Conservation (phyloP, 148 eudicot genomes). For the Talinum fruticosum region DNA sequence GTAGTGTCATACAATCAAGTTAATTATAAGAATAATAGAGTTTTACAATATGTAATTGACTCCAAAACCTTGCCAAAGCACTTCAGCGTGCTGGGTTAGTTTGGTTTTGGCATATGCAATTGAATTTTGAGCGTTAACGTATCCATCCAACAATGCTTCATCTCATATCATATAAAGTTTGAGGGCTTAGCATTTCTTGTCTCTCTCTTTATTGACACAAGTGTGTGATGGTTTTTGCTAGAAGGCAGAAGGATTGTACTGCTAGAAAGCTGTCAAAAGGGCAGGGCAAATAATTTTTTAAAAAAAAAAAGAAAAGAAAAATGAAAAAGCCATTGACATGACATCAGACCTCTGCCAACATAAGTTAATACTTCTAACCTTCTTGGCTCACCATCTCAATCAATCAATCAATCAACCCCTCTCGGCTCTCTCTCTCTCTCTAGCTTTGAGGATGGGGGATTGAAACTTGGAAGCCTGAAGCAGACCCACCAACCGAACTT, state of each 20-base stretch:
- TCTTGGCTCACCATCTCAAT: not conserved
- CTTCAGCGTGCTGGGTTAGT: not conserved
- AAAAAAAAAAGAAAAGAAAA: not conserved
- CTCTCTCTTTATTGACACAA: not conserved
- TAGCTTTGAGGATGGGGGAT: not conserved
- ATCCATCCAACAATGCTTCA: not conserved
- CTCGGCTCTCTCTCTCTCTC: not conserved
- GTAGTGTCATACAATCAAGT: too few relatives aligned
- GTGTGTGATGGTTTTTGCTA: not conserved
- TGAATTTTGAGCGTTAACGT: not conserved
- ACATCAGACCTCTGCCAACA: slow-evolving; percentile 9
- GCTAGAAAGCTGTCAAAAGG: not conserved
- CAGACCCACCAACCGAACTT: slow-evolving; percentile 1
- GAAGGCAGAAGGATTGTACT: not conserved
- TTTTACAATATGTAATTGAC: too few relatives aligned
- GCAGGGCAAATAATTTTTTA: not conserved
- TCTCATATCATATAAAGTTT: not conserved
- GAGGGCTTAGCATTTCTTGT: not conserved
- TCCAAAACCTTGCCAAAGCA: too few relatives aligned
- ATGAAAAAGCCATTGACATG: not conserved
- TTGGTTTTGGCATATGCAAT: not conserved
- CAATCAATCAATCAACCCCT: slow-evolving; percentile 1
- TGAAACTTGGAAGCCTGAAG: not conserved
- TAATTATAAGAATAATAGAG: too few relatives aligned
- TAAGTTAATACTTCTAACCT: not conserved